Evolutionary conservation across 257 asterid species (phyloP), one percentile per base, ranked within the genome.

Genomic region (Solanum tarijense): DNA sequence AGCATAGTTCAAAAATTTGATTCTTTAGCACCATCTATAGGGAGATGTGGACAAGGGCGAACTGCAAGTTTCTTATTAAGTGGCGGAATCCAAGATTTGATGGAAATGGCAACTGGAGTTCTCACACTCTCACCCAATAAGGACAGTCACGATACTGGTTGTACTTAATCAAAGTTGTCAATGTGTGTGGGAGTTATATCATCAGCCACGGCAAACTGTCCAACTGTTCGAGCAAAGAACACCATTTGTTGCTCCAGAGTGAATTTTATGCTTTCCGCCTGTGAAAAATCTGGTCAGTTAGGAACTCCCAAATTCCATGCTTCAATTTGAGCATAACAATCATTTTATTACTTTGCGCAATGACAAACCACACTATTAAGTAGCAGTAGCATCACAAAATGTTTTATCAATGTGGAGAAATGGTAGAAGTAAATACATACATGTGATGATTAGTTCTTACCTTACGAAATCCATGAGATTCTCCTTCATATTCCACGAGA

Each of bases 391-490:
- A 14, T 43, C 27, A 27, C 27, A 43, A 4, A 43, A 79, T 41
- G 62, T 27, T 27, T 14, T 55, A 55, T 55, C 65, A 55, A 55
- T 55, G 65, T 2, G 62, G 62, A 52, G 62, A 55, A 55, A 74
- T 52, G 73, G 9, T 60, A 35, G 74, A 20, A 43, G 32, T 38
- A 35, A 88, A 62, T 83, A 87, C 52, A 71, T 29, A 66, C 21
- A 90, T 34, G 71, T 84, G 78, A 68, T 23, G n/a, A 18, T 55
- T 55, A 58, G 74, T 31, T 62, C 68, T 32, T 89, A 95, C 99
- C 98, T 93, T 95, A 86, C 98, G 96, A 78, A 97, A 96, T 85
- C 99, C 98, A 90, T 97, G 98, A 58, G 94, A 98, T 87, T 97
- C 99, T 58, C 98, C 98, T 92, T 97, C 98, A 41, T 96, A 96